Conservation (phyloP, 2,329 filamentous ascomycete species). For the Calonectria pseudoreteaudii region DNA sequence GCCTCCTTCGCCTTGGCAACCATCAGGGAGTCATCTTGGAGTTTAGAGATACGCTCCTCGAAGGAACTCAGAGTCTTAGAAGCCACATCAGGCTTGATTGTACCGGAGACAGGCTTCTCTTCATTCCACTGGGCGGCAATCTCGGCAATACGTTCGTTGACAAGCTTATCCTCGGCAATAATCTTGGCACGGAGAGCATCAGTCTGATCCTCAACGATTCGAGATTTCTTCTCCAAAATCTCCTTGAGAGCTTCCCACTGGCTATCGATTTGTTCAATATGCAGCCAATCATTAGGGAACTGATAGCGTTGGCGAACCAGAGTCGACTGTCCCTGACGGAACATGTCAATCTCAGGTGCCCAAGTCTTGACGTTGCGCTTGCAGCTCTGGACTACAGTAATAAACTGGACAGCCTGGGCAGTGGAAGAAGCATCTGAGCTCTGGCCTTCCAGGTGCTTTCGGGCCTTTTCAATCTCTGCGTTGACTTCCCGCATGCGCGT, state of each 20-base stretch:
- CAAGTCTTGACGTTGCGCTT: slow-evolving; percentile 93
- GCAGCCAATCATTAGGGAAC: slow-evolving; percentile 92
- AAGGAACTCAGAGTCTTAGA: slow-evolving; percentile 85
- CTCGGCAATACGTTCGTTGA: slow-evolving; percentile 88
- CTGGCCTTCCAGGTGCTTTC: slow-evolving; percentile 90
- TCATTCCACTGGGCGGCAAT: slow-evolving; percentile 91
- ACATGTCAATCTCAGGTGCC: slow-evolving; percentile 96
- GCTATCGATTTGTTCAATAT: slow-evolving; percentile 95
- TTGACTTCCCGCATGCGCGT: slow-evolving; percentile 93
- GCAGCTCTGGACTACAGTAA: slow-evolving; percentile 96
- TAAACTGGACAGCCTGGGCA: slow-evolving; percentile 96
- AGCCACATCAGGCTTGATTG: slow-evolving; percentile 89
- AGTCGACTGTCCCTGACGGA: slow-evolving; percentile 94
- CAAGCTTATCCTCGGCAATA: slow-evolving; percentile 89
- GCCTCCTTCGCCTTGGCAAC: slow-evolving; percentile 97
- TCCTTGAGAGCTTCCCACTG: slow-evolving; percentile 96
- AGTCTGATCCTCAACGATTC: slow-evolving; percentile 95
- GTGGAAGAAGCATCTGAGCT: slow-evolving; percentile 95
- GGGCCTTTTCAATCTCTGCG: slow-evolving; percentile 89
- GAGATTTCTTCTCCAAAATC: slow-evolving; percentile 89
- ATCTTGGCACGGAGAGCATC: slow-evolving; percentile 97
- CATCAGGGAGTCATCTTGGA: slow-evolving; percentile 91
- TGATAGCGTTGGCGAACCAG: slow-evolving; percentile 93
- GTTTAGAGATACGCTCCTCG: slow-evolving; percentile 83
- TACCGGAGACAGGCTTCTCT: slow-evolving; percentile 96